Percentiles rank a stretch among this genome's conserved stretches.
These are phyloP conservation scores for Zanthoxylum bungeanum DNA, from an alignment of 345 rosid genomes.

Conservation along the genomic window DNA sequence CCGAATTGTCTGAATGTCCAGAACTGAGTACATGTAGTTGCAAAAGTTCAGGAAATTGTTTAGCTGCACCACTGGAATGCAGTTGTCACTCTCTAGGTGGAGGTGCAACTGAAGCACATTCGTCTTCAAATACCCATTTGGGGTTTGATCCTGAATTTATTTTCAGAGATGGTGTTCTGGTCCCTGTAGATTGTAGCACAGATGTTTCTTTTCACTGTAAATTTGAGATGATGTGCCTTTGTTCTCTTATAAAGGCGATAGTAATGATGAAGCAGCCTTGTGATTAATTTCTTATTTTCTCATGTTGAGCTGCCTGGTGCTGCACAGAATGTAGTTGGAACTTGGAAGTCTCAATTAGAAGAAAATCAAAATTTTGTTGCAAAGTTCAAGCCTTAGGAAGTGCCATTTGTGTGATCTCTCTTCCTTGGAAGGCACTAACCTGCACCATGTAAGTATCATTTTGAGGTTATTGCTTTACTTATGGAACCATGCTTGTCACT, in stretches of 20 bases:
- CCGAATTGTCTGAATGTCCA: constrained; percentile 14
- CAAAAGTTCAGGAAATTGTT: constrained; percentile 33
- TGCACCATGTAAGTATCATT: constrained; percentile 12
- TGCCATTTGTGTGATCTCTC: neutral
- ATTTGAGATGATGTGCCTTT: constrained; percentile 68
- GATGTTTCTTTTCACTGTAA: constrained; percentile 60
- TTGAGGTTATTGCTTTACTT: constrained; percentile 1
- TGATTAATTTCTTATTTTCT: constrained; percentile 29
- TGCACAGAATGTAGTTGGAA: constrained; percentile 12
- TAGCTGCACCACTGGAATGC: constrained; percentile 43
- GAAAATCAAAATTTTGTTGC: constrained; percentile 23
- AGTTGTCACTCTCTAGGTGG: constrained; percentile 47
- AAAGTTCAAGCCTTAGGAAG: neutral
- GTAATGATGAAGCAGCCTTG: constrained; percentile 48
- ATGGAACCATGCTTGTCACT: neutral
- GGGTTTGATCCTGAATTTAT: constrained; percentile 42
- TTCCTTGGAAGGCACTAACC: constrained; percentile 17
- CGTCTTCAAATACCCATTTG: constrained; percentile 17
- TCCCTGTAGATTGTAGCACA: constrained; percentile 38
- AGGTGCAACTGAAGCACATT: constrained; percentile 21
- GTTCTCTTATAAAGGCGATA: constrained; percentile 58
- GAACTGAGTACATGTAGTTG: constrained; percentile 37
- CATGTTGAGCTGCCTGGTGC: constrained; percentile 12
- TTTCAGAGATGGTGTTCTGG: constrained; percentile 72
- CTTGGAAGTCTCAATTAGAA: constrained; percentile 5